Evolutionary conservation across 805 yeast genomes (phyloP), one percentile per base, ranked within the genome.

Genomic region (Kluyveromyces aestuarii): DNA sequence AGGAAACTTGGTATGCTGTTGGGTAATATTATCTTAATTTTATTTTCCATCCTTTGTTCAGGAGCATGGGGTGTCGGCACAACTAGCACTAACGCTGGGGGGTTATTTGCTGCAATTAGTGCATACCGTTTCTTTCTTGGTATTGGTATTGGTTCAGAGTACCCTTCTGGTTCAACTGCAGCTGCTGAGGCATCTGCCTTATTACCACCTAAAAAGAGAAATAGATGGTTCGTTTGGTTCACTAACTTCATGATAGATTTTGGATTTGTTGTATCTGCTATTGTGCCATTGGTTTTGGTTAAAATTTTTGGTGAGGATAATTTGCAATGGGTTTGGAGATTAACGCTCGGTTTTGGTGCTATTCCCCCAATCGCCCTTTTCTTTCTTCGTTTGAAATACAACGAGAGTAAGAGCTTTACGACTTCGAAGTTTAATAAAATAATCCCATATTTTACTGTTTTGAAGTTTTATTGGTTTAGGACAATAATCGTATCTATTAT

Each of bases 121-220:
- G 84, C 82, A 9, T 87, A 84, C 65, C 77, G 98, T 66, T 87
- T 87, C 66, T 82, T 90, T 68, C 70, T 90, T 46, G 98, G 98
- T 69, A 72, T 87, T 54, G 95, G 90, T 59, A 86, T 91, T 57
- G 98, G 98, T 58, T 90, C 95, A 45, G 98, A 90, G 69, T 90
- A 90, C 63, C 96, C 96, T 43, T 84, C 95, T 13, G 90, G 96
- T 41, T 84, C 96, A 8, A 91, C 90, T 17, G 95, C 95, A 37
- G 87, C 95, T 56, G 89, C 96, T 27, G 97, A 90, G 67, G 93
- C 95, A 38, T 81, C 95, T 42, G 81, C 85, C 49, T 69, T 79
- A 52, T 71, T 89, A 57, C 86, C 90, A 16, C 74, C 80, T n/a
- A 95, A 95, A 50, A 75, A 76, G 51, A 83, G 97, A 72, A 88